Percentiles rank a stretch among this genome's conserved stretches.
Evolutionary conservation across 441 rosid genomes (phyloP).

Genomic region (Populus hybrid): DNA sequence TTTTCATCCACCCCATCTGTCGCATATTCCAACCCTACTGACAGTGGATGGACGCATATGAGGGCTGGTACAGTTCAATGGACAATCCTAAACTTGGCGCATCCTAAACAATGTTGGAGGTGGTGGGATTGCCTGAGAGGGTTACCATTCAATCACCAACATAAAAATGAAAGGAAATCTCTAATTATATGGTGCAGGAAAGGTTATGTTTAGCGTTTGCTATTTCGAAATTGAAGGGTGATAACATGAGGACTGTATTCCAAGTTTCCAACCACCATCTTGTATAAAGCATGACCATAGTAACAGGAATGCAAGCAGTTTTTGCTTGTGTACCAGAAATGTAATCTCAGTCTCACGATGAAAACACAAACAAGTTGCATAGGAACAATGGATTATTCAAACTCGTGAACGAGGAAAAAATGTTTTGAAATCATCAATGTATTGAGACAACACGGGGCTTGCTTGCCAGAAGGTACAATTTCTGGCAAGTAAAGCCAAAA

Average conservation of each 20-base stretch:
- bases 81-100: background rate
- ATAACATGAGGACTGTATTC: background rate
- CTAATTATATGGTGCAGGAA: background rate
- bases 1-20: background rate
- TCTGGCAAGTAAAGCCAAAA: background rate
- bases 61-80: background rate
- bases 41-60: background rate
- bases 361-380: background rate
- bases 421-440: slow-evolving; percentile 1
- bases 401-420: slow-evolving; percentile 5
- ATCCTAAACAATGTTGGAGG: background rate
- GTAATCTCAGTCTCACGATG: background rate
- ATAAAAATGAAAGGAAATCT: background rate
- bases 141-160: background rate
- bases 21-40: background rate
- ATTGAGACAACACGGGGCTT: background rate
- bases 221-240: background rate
- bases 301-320: background rate
- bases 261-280: background rate
- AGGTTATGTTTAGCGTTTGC: background rate
- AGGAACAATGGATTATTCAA: background rate
- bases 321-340: background rate
- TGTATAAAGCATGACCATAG: background rate
- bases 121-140: no score
- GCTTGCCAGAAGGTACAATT: slow-evolving; percentile 10